Conservation (phyloP, 257 asterid species). For the Solanum pinnatisectum region DNA sequence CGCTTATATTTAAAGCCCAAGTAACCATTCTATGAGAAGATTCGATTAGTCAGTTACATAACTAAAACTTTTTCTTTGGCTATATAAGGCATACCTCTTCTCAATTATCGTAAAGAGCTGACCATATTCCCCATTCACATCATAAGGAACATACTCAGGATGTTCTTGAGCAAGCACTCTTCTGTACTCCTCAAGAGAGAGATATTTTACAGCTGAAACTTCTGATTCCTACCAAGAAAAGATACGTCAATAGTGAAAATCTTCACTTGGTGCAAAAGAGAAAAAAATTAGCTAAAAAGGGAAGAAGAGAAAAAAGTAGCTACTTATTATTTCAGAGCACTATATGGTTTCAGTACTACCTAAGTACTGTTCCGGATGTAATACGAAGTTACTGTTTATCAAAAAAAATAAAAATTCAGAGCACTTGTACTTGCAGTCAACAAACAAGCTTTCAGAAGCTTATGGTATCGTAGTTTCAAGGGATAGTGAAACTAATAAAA, state of each 20-base stretch:
- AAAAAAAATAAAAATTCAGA: neutral
- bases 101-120: constrained; percentile 72
- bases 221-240: constrained; percentile 75
- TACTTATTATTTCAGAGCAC: neutral
- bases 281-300: neutral
- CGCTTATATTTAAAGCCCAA: neutral
- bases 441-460: neutral
- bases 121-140: constrained; percentile 57
- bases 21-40: neutral
- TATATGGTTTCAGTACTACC: neutral
- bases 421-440: neutral
- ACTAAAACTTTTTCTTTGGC: neutral
- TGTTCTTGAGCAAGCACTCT: constrained; percentile 66
- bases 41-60: neutral
- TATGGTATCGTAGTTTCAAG: neutral
- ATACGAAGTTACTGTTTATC: neutral
- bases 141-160: constrained; percentile 74
- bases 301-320: neutral
- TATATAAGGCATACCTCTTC: constrained; percentile 45
- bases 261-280: constrained; percentile 7
- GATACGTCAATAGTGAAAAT: constrained; percentile 2
- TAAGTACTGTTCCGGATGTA: neutral
- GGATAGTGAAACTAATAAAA: neutral
- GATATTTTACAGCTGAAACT: constrained; percentile 92
- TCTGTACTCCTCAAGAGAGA: constrained; percentile 62